Percentiles rank a stretch among this genome's conserved stretches.
Evolutionary conservation across 257 asterid genomes (phyloP).

Genomic region (Gynochthodes officinalis): DNA sequence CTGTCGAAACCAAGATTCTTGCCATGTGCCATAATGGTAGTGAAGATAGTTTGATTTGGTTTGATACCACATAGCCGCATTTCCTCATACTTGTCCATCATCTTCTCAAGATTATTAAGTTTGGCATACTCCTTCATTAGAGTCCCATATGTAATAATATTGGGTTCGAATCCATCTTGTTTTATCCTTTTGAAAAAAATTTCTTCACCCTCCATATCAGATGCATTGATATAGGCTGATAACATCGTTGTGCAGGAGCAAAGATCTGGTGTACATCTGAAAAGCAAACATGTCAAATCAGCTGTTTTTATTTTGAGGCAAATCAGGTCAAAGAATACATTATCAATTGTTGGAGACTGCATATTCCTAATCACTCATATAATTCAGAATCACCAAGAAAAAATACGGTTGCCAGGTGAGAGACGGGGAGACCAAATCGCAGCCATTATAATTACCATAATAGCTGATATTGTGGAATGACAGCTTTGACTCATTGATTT

Average conservation of each 20-base stretch:
- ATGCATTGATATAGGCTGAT: conserved; percentile 75
- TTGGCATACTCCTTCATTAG: conserved; percentile 85
- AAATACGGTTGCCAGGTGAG: too few species aligned
- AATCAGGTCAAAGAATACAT: too few species aligned
- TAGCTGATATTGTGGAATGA: too few species aligned
- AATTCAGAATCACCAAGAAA: too few species aligned
- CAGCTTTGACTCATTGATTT: too few species aligned
- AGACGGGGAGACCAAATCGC: too few species aligned
- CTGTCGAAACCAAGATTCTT: conserved; percentile 71
- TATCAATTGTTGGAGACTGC: too few species aligned
- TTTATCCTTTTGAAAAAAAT: conserved; percentile 76
- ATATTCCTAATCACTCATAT: too few species aligned
- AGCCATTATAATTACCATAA: too few species aligned
- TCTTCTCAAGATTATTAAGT: conserved; percentile 59
- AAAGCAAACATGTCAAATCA: not conserved
- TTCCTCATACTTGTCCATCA: conserved; percentile 78
- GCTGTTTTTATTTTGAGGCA: not conserved
- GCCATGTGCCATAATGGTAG: conserved; percentile 92
- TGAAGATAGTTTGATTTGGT: conserved; percentile 62
- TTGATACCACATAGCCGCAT: conserved; percentile 63
- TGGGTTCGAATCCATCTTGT: conserved; percentile 70
- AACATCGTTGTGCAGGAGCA: conserved; percentile 90
- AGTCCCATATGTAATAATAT: conserved; percentile 67
- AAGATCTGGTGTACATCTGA: conserved; percentile 62
- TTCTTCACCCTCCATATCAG: conserved; percentile 96